Evolutionary conservation across 2,329 filamentous ascomycete species (phyloP), one percentile per base, ranked within the genome.

Genomic region (Claviceps sp.): DNA sequence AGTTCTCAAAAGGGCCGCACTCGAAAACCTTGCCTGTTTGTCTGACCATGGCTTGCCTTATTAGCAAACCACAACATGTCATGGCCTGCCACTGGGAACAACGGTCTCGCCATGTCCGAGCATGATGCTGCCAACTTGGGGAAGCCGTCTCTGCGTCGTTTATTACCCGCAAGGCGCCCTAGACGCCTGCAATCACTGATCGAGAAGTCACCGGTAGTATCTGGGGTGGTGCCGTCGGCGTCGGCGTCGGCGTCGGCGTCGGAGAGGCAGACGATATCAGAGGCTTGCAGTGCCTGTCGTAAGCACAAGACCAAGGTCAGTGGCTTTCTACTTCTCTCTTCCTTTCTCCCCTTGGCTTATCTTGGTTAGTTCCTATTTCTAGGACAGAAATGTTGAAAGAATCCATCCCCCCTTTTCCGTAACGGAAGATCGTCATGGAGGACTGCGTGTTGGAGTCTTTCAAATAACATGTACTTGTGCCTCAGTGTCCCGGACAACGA

Each of bases 401-500:
- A 34, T 34, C 29, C 29, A 34, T 11, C 29, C 29, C 29, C 29
- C 29, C 23, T n/a, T 34, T 34, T 11, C 29, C 29, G 29, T 34
- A 34, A 34, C 3, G 29, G 9, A 34, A 34, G 29, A 11, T 34
- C 29, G 29, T 34, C 29, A 34, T 34, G 29, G 29, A 34, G 29
- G 29, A 34, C 11, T 34, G 29, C 29, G 29, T 34, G 9, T 34
- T 34, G 29, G 3, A 3, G 29, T 34, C 29, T 34, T 11, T 34
- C 29, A 34, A 34, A 34, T 34, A 34, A 34, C 29, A 34, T 34
- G 29, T 34, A 34, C 9, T 34, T 34, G 26, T 29, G 26, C 23
- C 6, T 22, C n/a, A 64, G 62, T 64, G 62, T 47, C 59, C 57
- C 2, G 62, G 60, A 2, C 59, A 58, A 7, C 52, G 60, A 5